A percentile compares a stretch with the other conserved stretches of the same genome.
These are phyloP conservation scores for Exophiala phaeomuriformis DNA, from an alignment of 2,329 filamentous ascomycete species.

Conservation along the genomic window DNA sequence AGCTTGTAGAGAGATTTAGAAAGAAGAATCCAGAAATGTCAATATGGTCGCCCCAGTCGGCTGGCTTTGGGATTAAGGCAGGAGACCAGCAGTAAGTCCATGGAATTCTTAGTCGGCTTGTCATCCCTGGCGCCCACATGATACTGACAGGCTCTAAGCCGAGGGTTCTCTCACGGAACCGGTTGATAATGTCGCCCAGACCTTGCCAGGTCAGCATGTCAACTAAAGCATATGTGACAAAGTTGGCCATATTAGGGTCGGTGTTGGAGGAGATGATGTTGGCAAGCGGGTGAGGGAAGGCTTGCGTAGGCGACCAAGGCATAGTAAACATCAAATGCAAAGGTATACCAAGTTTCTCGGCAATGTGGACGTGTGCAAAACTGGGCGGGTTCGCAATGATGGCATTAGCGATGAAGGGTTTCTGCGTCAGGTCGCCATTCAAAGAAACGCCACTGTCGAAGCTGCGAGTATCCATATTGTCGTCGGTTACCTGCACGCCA, in stretches of 20 bases:
- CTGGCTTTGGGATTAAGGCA: slow-evolving; percentile 67
- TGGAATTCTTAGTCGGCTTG: slow-evolving; percentile 67
- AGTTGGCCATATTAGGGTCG: slow-evolving; percentile 70
- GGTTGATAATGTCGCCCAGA: slow-evolving; percentile 82
- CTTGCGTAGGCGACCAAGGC: slow-evolving; percentile 81
- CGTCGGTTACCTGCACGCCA: slow-evolving; percentile 45
- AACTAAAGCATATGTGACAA: slow-evolving; percentile 73
- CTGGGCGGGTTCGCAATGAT: slow-evolving; percentile 79
- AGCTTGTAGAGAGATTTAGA: slow-evolving; percentile 59
- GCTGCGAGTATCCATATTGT: slow-evolving; percentile 42
- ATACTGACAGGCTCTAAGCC: slow-evolving; percentile 70
- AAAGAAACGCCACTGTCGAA: slow-evolving; percentile 32
- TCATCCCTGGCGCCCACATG: slow-evolving; percentile 74
- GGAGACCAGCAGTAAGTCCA: slow-evolving; percentile 92
- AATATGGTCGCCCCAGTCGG: slow-evolving; percentile 66
- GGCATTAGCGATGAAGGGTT: slow-evolving; percentile 77
- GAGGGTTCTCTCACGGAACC: slow-evolving; percentile 67
- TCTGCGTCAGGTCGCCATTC: slow-evolving; percentile 39
- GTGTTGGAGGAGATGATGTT: slow-evolving; percentile 72
- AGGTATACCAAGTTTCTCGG: slow-evolving; percentile 68
- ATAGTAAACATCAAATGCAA: slow-evolving; percentile 90
- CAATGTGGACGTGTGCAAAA: slow-evolving; percentile 72
- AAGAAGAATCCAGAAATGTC: slow-evolving; percentile 72
- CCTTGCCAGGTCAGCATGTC: slow-evolving; percentile 94
- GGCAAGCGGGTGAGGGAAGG: slow-evolving; percentile 78